Evolutionary conservation across 345 rosid genomes (phyloP).

Genomic region (Camelina neglecta): DNA sequence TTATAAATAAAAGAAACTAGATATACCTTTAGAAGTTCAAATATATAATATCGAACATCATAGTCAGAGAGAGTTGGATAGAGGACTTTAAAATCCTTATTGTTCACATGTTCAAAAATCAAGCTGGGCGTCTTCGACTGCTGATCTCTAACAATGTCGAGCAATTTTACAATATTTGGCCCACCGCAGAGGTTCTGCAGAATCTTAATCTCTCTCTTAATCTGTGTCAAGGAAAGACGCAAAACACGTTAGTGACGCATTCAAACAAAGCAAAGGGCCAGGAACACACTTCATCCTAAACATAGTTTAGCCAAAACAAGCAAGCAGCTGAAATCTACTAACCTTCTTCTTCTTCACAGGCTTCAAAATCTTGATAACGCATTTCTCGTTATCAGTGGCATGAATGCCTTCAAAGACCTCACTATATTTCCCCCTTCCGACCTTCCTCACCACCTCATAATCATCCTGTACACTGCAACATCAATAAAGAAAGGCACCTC

Average conservation of each 20-base stretch:
- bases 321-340: background rate
- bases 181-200: slow-evolving; percentile 98
- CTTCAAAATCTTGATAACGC: slow-evolving; percentile 92
- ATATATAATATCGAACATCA: slow-evolving; percentile 88
- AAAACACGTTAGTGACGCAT: background rate
- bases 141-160: slow-evolving; percentile 97
- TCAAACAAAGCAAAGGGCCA: background rate
- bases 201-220: slow-evolving; percentile 97
- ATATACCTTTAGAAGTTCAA: slow-evolving; percentile 81
- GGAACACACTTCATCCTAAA: background rate
- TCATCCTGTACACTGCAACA: slow-evolving; percentile 84
- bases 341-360: slow-evolving; percentile 99
- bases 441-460: slow-evolving; percentile 96
- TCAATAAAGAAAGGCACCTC: slow-evolving; percentile 22
- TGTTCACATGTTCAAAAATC: slow-evolving; percentile 90
- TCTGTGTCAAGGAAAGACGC: slow-evolving; percentile 54
- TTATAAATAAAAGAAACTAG: background rate
- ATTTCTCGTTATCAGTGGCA: slow-evolving; percentile 77
- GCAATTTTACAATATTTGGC: slow-evolving; percentile 88
- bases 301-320: background rate
- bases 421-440: slow-evolving; percentile 95
- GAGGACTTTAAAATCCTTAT: slow-evolving; percentile 92
- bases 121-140: slow-evolving; percentile 95
- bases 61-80: slow-evolving; percentile 87
- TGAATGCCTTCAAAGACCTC: slow-evolving; percentile 96